Evolutionary conservation across 163 green algal genomes (phyloP).

Genomic region (Chloroidium sp.): DNA sequence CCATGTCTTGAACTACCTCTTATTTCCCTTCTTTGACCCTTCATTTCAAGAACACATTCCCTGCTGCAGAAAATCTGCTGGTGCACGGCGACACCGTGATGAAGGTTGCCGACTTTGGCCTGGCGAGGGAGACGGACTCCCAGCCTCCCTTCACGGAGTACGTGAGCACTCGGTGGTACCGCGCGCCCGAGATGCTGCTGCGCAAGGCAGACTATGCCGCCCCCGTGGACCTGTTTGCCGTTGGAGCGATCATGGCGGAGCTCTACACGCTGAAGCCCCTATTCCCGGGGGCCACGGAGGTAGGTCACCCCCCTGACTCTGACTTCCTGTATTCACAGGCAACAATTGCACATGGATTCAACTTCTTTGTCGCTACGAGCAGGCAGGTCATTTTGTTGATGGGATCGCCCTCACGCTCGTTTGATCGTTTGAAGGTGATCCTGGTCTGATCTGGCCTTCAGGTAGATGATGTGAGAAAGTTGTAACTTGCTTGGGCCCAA

Average conservation of each 20-base stretch:
- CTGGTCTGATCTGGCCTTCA: too few species aligned
- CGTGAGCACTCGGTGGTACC: constrained; percentile 81
- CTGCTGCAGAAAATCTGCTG: constrained; percentile 79
- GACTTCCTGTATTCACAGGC: neutral
- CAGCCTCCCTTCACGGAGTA: constrained; percentile 90
- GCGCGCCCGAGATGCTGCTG: constrained; percentile 89
- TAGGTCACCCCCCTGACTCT: constrained; percentile 4
- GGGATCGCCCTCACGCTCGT: too few species aligned
- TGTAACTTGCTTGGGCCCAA: too few species aligned
- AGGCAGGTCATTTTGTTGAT: too few species aligned
- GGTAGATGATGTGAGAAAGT: too few species aligned
- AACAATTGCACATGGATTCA: neutral
- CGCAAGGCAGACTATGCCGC: constrained; percentile 71
- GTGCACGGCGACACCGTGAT: constrained; percentile 63
- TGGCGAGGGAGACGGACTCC: constrained; percentile 81
- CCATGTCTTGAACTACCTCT: too few species aligned
- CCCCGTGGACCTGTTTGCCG: constrained; percentile 88
- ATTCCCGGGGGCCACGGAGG: constrained; percentile 73
- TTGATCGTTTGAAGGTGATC: too few species aligned
- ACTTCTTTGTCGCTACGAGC: neutral
- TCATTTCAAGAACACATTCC: neutral
- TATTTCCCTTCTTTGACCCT: too few species aligned
- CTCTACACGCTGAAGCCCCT: constrained; percentile 86
- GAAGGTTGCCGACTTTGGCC: constrained; percentile 92
- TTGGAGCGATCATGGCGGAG: constrained; percentile 92